Evolutionary conservation across 192 early-diverging fungal species (phyloP).

Genomic region (Piromyces finnis): DNA sequence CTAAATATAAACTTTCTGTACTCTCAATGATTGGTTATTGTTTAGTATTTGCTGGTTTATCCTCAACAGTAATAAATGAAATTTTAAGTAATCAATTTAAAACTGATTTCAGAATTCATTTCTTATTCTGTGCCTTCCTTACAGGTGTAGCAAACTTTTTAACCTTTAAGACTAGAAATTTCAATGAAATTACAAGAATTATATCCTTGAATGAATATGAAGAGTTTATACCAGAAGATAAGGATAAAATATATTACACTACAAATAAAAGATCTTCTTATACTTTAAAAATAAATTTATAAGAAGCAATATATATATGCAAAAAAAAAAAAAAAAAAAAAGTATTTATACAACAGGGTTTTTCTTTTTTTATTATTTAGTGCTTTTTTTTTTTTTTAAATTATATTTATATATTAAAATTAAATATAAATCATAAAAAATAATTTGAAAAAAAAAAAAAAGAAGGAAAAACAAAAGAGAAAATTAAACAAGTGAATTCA

Average conservation of each 20-base stretch:
- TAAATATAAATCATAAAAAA: too few relatives aligned
- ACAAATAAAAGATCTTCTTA: neutral
- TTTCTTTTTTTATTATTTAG: too few relatives aligned
- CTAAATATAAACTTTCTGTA: neutral
- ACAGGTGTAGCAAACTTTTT: neutral
- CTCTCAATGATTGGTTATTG: neutral
- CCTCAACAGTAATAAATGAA: neutral
- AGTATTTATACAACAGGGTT: too few relatives aligned
- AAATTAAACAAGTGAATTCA: too few relatives aligned
- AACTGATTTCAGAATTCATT: neutral
- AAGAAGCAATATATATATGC: neutral
- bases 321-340: too few relatives aligned
- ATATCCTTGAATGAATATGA: neutral
- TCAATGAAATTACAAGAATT: neutral
- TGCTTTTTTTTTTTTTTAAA: too few relatives aligned
- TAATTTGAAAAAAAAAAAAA: too few relatives aligned
- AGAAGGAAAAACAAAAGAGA: too few relatives aligned
- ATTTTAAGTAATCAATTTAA: neutral
- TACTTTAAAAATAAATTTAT: neutral
- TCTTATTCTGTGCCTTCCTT: neutral
- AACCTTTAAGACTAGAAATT: neutral
- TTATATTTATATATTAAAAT: too few relatives aligned
- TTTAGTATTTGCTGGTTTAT: neutral
- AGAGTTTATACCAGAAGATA: neutral
- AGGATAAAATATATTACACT: neutral